These are phyloP conservation scores for Aureococcus anophagefferens DNA, from an alignment of 108 stramenopile genomes.

Conservation along the genomic window DNA sequence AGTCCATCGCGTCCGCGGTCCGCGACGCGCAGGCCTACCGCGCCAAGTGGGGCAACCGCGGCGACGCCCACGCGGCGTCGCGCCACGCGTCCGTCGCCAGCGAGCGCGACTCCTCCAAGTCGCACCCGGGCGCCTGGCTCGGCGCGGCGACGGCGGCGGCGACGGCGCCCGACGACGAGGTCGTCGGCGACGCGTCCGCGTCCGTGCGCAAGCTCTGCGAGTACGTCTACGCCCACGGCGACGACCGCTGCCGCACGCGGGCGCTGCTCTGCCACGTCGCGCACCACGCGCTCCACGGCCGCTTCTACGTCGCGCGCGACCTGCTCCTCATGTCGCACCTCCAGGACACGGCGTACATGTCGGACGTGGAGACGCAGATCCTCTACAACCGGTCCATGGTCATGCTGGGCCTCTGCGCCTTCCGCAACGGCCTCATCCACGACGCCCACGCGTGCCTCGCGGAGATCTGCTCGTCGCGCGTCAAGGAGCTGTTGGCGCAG, in stretches of 20 bases:
- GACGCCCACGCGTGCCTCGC: conserved; percentile 89
- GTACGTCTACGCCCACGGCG: conserved; percentile 80
- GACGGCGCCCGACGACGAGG: conserved; percentile 3
- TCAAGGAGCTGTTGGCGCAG: conserved; percentile 91
- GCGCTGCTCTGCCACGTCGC: conserved; percentile 94
- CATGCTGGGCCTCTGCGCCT: conserved; percentile 88
- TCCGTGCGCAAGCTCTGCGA: conserved; percentile 63
- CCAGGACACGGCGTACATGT: conserved; percentile 61
- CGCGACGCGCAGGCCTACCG: conserved; percentile 46
- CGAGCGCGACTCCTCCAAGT: conserved; percentile 21
- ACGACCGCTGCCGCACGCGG: conserved; percentile 68
- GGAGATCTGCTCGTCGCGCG: conserved; percentile 77
- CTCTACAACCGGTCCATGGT: conserved; percentile 96
- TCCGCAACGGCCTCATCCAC: conserved; percentile 80
- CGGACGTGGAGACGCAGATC: conserved; percentile 84
- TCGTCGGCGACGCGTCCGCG: conserved; percentile 4
- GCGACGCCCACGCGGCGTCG: neutral
- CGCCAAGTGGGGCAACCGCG: neutral
- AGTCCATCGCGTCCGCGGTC: conserved; percentile 74
- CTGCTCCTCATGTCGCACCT: conserved; percentile 92
- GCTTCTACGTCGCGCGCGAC: conserved; percentile 88
- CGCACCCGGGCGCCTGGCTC: conserved; percentile 58
- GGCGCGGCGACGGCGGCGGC: conserved; percentile 52
- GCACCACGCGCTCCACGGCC: conserved; percentile 91
- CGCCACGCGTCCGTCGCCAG: neutral